Conservation (phyloP, 768 basidiomycete genomes). For the Trametes cinnabarina region DNA sequence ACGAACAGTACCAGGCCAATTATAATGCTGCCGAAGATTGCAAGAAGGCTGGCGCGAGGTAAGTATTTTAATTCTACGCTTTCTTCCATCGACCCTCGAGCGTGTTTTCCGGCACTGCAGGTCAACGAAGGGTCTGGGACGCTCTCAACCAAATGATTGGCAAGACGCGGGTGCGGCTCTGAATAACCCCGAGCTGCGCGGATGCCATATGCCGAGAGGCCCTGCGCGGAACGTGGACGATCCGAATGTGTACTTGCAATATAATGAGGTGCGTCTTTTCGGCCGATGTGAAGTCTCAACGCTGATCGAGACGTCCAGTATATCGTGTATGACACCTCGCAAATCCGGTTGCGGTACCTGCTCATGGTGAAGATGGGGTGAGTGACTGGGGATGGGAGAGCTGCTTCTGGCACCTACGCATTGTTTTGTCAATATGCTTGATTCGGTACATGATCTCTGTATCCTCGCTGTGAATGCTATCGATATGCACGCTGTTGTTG, state of each 20-base stretch:
- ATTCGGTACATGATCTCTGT: too few species aligned
- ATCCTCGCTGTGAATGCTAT: too few species aligned
- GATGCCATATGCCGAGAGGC: conserved; percentile 60
- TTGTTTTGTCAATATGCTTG: too few species aligned
- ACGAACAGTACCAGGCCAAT: conserved; percentile 44
- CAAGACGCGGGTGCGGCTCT: conserved; percentile 56
- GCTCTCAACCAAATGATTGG: conserved; percentile 52
- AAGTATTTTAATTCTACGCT: too few species aligned
- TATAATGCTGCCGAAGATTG: conserved; percentile 52
- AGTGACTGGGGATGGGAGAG: too few species aligned
- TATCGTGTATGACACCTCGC: neutral
- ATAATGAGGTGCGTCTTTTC: conserved; percentile 58
- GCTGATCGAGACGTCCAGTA: neutral
- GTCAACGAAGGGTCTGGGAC: conserved; percentile 54
- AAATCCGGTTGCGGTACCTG: too few species aligned
- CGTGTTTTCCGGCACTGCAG: too few species aligned
- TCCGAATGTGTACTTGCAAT: conserved; percentile 39
- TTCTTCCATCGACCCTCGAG: too few species aligned
- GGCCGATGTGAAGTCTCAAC: too few species aligned
- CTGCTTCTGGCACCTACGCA: too few species aligned
- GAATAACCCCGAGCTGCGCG: conserved; percentile 47
- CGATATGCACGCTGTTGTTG: too few species aligned
- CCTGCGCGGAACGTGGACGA: conserved; percentile 34
- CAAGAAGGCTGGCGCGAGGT: conserved; percentile 40
- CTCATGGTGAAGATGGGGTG: too few species aligned